Percentiles rank a stretch among this genome's conserved stretches.
phyloP scores from a whole-genome alignment of 2,329 filamentous ascomycete species.

The Trichothecium roseum region DNA sequence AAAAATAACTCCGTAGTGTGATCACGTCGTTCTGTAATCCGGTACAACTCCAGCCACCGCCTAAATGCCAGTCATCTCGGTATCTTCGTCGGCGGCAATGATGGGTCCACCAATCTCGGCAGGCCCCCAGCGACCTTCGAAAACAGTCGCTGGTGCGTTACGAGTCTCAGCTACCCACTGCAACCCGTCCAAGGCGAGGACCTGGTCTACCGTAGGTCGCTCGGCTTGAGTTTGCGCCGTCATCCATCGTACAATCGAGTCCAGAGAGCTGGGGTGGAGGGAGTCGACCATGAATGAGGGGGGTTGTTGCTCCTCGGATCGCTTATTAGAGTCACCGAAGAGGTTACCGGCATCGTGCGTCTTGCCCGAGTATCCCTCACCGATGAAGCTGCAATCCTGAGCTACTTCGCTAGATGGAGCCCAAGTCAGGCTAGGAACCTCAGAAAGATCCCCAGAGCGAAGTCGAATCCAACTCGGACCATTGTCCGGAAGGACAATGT shows the following conservation, averaged over 20 bases:
- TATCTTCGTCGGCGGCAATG: conserved; percentile 31
- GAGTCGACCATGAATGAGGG: conserved; percentile 84
- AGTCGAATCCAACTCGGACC: conserved; percentile 85
- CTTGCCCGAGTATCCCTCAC: conserved; percentile 21
- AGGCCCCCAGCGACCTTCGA: conserved; percentile 92
- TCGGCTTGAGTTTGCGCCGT: conserved; percentile 63
- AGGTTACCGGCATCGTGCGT: conserved; percentile 21
- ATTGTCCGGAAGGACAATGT: conserved; percentile 88
- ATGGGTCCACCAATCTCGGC: conserved; percentile 36
- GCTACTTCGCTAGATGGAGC: conserved; percentile 60
- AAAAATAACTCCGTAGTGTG: neutral
- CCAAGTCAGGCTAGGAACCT: conserved; percentile 79
- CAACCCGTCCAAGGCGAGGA: conserved; percentile 64
- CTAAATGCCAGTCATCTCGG: conserved; percentile 51
- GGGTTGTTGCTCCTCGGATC: conserved; percentile 47
- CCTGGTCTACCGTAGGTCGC: conserved; percentile 64
- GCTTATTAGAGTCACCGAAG: conserved; percentile 33
- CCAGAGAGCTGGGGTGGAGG: conserved; percentile 62
- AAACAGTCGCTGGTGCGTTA: conserved; percentile 84
- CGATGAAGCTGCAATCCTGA: conserved; percentile 45
- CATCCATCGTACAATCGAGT: conserved; percentile 81
- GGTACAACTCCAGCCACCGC: neutral
- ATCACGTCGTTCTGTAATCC: neutral
- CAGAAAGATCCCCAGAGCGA: conserved; percentile 78
- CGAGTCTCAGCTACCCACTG: conserved; percentile 71